Evolutionary conservation across 805 yeast genomes (phyloP), one percentile per base, ranked within the genome.

Genomic region (Candida parachauliodes): DNA sequence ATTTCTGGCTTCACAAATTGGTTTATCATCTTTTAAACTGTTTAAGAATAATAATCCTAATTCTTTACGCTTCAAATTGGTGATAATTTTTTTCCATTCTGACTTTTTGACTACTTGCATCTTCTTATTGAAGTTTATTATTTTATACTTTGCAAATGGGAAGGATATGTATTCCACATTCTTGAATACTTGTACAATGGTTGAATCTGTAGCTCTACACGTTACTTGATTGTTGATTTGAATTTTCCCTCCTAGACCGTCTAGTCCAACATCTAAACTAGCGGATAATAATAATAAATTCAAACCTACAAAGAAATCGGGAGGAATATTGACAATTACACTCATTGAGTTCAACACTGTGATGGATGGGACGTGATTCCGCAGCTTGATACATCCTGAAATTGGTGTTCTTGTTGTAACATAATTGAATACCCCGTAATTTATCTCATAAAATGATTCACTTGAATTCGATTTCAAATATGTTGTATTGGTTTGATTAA

Each of bases 41-140:
- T 35, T 37, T 7, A 40, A 22, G 19, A 40, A 40, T 11, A 35
- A 18, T 28, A 33, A 12, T 12, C 43, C 43, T 5, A 40, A 29
- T 19, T 36, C 16, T 34, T 40, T 40, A 7, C 34, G 17, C 14
- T 40, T 40, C 18, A 36, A 16, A 21, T 30, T 40, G 1, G 43
- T 35, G 8, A 22, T 16, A 4, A 40, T 14, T 5, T 14, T 17
- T 12, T 18, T 36, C 43, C 43, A 40, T 12, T 16, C 18, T 8
- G 34, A 27, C 15, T 7, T n/a, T 8, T 24, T 24, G 5, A 39
- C 20, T 18, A 23, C 27, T 24, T 18, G 19, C 21, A 18, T 39
- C 22, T 35, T 31, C 18, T 18, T 28, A 8, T 29, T 34, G 2
- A 35, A 22, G 10, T 28, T 21, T 5, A 40, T 30, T 5, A 26